Base-by-base conservation (phyloP, 306 rosid species). In the Ochetophila trinervis region DNA sequence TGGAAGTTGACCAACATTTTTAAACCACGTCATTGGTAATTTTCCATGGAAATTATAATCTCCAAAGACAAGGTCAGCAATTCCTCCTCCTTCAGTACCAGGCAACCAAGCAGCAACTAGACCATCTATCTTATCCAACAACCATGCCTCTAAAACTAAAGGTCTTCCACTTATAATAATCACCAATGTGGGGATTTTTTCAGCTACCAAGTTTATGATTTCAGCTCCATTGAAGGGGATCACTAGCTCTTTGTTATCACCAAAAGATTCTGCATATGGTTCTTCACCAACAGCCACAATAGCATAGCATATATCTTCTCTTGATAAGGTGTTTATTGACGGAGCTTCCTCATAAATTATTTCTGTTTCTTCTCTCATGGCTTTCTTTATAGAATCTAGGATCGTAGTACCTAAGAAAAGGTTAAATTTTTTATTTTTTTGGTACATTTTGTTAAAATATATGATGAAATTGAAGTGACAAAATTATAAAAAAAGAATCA, bases 71-170 rank as follows among this genome's bases (percentile, higher is more conserved):
- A 86, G 85, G 32, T 91, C 97, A 14, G 86, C 68, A 70, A 84
- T 86, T 60, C 95, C 96, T 0, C 71, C 74, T 51, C 84, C 97
- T 83, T 91, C 96, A 11, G 72, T 76, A 35, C 96, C 91, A 5
- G 96, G 96, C 70, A 86, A 77, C 96, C 91, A 88, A 62, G 97
- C 95, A 62, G 91, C 91, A 73, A 88, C 75, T 47, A 88, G 71
- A 53, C 76, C 91, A 63, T 85, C 86, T 42, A 71, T 79, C 74
- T 83, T 85, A 16, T 69, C 86, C 72, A 88, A 42, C 16, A 86
- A 60, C 75, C 69, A 24, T 37, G 87, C 83, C 66, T 83, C 88
- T 52, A 91, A 48, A 34, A 85, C 78, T 71, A 84, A 52, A 4
- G 96, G 86, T 65, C 95, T 79, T 53, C 96, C 90, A 10, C 91